Percentiles rank a stretch among this genome's conserved stretches.
These are phyloP conservation scores for Epipyxis sp. DNA, from an alignment of 108 stramenopile genomes.

Conservation along the genomic window DNA sequence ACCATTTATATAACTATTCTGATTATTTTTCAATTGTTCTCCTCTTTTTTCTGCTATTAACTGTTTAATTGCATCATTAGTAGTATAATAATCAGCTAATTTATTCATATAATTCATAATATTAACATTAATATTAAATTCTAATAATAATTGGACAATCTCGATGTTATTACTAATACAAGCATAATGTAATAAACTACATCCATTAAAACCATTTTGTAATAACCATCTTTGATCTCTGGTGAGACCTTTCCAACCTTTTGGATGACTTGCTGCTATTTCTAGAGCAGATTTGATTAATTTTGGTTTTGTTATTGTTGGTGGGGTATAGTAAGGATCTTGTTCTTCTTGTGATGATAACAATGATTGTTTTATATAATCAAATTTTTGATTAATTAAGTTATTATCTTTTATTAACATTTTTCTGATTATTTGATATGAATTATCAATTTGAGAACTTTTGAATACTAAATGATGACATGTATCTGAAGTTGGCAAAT, in stretches of 20 bases:
- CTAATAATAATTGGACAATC: background rate
- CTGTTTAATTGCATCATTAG: background rate
- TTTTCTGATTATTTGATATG: no score
- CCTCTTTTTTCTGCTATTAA: no score
- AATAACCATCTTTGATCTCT: background rate
- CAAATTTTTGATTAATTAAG: no score
- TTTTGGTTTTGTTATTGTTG: background rate
- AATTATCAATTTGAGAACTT: no score
- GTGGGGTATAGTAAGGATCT: background rate
- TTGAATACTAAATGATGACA: no score
- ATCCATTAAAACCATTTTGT: background rate
- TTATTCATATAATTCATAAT: background rate
- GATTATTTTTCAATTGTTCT: no score
- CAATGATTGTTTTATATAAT: no score
- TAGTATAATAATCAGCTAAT: background rate
- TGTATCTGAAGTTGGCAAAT: no score
- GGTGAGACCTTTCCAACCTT: background rate
- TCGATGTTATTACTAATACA: background rate
- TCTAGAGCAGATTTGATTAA: background rate
- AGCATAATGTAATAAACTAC: background rate
- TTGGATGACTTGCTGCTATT: background rate
- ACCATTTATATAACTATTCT: no score
- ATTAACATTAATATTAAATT: background rate
- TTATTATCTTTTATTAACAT: no score
- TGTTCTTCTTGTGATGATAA: background rate